Evolutionary conservation across 345 rosid species (phyloP), one percentile per base, ranked within the genome.

Genomic region (Carallia pectinifolia): DNA sequence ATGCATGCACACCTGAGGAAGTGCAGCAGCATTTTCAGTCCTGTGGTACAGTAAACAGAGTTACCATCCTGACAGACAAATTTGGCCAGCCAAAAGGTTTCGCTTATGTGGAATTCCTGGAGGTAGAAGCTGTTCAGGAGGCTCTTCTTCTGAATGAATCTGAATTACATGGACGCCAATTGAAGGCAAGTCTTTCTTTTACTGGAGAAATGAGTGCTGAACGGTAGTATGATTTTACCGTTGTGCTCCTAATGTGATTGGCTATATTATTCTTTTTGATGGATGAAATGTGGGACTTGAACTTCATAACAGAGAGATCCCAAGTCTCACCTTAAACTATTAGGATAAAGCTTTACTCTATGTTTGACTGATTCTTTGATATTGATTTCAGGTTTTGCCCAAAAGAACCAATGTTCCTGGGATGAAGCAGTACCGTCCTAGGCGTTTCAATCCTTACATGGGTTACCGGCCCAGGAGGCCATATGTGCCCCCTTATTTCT

Each of bases 1-100:
- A 92, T 78, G 90, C 91, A 2, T 95, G 99, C 81, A 92, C 99
- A 7, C 97, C 99, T 33, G 99, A 95, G 84, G 99, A 95, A 85
- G 99, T 95, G 70, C 97, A 92, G 81, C 97, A 90, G 73, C 97
- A 95, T 87, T 95, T 92, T 69, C 97, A 94, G 78, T 78, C 98
- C 31, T 94, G 98, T 62, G 98, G 98, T 73, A 94, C 96, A 19
- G 97, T 94, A 48, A 93, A 94, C 71, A 76, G 98, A 61, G 97
- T 94, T 54, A 91, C 98, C 10, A 91, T 94, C 82, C 84, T 90
- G 68, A 90, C 99, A 1, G 97, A 95, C 87, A 90, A 95, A 67
- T 91, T 62, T 48, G 99, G 99, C 58, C 97, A 92, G 70, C 99
- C 99, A 65, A 95, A 92, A 78, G 99, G 99, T 73, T 95, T 90